Percentiles rank a stretch among this genome's conserved stretches.
These are phyloP conservation scores for Diphasiastrum complanatum DNA, from an alignment of 83 land plant species.

Conservation along the genomic window DNA sequence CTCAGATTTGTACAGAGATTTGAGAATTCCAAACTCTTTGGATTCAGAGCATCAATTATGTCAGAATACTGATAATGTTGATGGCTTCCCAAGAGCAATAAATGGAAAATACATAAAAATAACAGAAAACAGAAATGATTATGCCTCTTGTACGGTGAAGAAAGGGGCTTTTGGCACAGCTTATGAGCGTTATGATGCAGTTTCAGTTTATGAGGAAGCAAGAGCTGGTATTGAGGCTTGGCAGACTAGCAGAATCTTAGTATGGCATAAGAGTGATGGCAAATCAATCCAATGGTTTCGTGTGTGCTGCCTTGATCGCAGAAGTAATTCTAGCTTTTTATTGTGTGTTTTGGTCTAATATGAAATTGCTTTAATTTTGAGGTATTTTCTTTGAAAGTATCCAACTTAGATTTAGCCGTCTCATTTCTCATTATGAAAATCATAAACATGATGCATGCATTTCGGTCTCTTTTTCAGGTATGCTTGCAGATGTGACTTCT, in stretches of 20 bases:
- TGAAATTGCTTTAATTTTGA: neutral
- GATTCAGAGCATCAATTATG: too few species aligned
- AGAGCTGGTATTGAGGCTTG: slow-evolving; percentile 62
- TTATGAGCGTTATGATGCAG: too few species aligned
- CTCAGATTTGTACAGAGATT: neutral
- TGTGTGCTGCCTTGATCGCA: slow-evolving; percentile 60
- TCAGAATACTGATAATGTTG: too few species aligned
- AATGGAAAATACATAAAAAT: too few species aligned
- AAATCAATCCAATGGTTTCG: slow-evolving; percentile 72
- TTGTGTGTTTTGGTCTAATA: slow-evolving; percentile 1
- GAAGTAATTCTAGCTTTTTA: slow-evolving; percentile 42
- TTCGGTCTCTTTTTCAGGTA: slow-evolving; percentile 37
- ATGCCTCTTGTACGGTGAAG: too few species aligned
- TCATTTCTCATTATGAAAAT: too few species aligned
- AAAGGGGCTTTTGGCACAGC: too few species aligned
- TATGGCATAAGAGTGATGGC: slow-evolving; percentile 66
- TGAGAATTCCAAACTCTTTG: too few species aligned
- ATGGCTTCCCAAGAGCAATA: too few species aligned
- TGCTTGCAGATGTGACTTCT: slow-evolving; percentile 76
- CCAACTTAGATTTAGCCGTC: too few species aligned
- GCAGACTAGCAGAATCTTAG: slow-evolving; percentile 54
- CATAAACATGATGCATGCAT: too few species aligned
- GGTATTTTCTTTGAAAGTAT: neutral
- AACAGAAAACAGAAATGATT: too few species aligned
- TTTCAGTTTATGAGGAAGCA: slow-evolving; percentile 45